phyloP scores from a whole-genome alignment of 129 eudicot species.

The Helianthus annuus region DNA sequence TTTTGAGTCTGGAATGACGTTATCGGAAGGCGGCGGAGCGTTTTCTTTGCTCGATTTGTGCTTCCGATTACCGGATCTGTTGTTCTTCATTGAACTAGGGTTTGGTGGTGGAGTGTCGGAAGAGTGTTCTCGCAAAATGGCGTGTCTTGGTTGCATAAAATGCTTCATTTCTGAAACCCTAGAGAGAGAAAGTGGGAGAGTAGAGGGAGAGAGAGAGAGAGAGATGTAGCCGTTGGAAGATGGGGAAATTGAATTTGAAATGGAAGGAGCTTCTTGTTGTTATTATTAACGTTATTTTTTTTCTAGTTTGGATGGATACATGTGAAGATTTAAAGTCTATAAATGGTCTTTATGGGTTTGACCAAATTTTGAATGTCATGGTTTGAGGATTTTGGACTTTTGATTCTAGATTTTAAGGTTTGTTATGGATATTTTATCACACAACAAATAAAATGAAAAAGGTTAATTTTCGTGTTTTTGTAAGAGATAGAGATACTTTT shows the following conservation, averaged over 20 bases:
- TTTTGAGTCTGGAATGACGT: conserved; percentile 30
- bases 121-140: conserved; percentile 41
- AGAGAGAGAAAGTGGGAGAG: conserved; percentile 34
- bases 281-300: neutral
- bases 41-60: conserved; percentile 60
- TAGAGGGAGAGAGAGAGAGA: conserved; percentile 6
- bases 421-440: no score
- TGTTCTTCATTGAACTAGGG: conserved; percentile 43
- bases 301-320: neutral
- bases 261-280: conserved; percentile 5
- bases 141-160: conserved; percentile 52
- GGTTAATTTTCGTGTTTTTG: no score
- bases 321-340: neutral
- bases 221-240: conserved; percentile 51
- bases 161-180: conserved; percentile 55
- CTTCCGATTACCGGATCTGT: conserved; percentile 38
- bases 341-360: neutral
- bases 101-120: conserved; percentile 18
- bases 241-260: conserved; percentile 33
- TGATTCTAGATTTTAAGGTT: neutral
- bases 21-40: conserved; percentile 57
- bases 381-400: neutral
- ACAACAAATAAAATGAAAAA: no score
- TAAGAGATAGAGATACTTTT: no score
- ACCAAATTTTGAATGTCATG: neutral